Conservation (phyloP, 1,139 yeast species). For the Kluyveromyces sp. region DNA sequence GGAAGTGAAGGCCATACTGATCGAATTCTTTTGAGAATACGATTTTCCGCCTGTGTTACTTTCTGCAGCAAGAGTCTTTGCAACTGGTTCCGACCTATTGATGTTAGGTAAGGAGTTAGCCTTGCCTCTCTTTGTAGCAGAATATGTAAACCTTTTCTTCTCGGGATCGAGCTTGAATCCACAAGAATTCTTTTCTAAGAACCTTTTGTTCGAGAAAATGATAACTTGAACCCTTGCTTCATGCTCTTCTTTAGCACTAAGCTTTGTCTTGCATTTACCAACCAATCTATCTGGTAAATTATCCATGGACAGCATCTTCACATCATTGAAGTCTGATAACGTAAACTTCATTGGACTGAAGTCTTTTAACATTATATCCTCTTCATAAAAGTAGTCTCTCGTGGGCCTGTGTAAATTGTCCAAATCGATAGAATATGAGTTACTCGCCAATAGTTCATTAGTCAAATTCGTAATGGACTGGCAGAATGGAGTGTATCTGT, state of each 20-base stretch:
- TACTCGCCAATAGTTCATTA: slow-evolving; percentile 27
- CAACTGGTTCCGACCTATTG: neutral
- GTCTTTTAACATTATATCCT: slow-evolving; percentile 58
- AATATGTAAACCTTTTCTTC: slow-evolving; percentile 1
- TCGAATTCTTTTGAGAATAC: neutral
- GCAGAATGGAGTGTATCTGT: slow-evolving; percentile 34
- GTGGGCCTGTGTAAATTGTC: slow-evolving; percentile 29
- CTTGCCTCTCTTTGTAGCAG: slow-evolving; percentile 2
- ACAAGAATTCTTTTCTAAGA: slow-evolving; percentile 30
- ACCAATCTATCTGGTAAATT: slow-evolving; percentile 29
- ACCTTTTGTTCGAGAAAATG: slow-evolving; percentile 32
- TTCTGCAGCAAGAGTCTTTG: neutral
- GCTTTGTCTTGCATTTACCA: slow-evolving; percentile 24
- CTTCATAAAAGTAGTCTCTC: slow-evolving; percentile 52
- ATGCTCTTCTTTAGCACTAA: slow-evolving; percentile 31
- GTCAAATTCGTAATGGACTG: slow-evolving; percentile 34
- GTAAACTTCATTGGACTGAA: slow-evolving; percentile 47
- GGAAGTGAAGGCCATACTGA: slow-evolving; percentile 1
- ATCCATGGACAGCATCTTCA: slow-evolving; percentile 30
- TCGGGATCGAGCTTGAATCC: slow-evolving; percentile 31
- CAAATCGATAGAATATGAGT: slow-evolving; percentile 7
- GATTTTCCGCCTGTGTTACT: neutral
- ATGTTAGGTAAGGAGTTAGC: slow-evolving; percentile 2
- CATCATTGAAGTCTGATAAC: slow-evolving; percentile 56
- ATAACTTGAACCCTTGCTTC: slow-evolving; percentile 35